phyloP scores from a whole-genome alignment of 1,139 yeast species.

The Geotrichum fermentans region DNA sequence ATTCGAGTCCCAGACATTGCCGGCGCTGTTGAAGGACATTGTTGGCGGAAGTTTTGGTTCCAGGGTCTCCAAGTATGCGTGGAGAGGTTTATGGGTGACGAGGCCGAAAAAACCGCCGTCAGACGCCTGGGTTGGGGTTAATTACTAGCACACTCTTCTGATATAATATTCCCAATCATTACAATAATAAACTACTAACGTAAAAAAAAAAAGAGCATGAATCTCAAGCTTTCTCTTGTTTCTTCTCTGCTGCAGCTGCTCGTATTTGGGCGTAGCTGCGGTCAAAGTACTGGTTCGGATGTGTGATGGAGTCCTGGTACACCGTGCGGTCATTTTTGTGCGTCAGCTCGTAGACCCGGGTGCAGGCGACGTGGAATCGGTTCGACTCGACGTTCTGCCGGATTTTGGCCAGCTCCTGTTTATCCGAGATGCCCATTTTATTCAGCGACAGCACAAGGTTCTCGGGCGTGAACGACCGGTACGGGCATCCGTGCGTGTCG shows the following conservation, averaged over 20 bases:
- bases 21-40: conserved; percentile 24
- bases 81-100: no score
- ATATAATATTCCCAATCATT: no score
- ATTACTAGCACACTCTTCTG: no score
- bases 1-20: conserved; percentile 23
- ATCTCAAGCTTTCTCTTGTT: not conserved
- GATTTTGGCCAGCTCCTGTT: conserved; percentile 56
- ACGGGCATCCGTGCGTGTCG: conserved; percentile 92
- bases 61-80: no score
- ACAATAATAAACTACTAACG: not conserved
- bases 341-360: conserved; percentile 80
- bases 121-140: no score
- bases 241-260: not conserved
- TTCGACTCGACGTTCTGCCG: conserved; percentile 66
- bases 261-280: conserved; percentile 34
- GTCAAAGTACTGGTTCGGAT: conserved; percentile 86
- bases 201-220: conserved; percentile 1
- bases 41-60: no score
- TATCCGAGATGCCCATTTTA: conserved; percentile 67
- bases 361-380: conserved; percentile 75
- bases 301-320: conserved; percentile 53
- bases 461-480: conserved; percentile 66
- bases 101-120: no score
- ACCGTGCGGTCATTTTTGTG: conserved; percentile 45
- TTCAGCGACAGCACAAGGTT: conserved; percentile 51